Evolutionary conservation across 257 asterid species (phyloP), one percentile per base, ranked within the genome.

Genomic region (Ophiorrhiza pumila): DNA sequence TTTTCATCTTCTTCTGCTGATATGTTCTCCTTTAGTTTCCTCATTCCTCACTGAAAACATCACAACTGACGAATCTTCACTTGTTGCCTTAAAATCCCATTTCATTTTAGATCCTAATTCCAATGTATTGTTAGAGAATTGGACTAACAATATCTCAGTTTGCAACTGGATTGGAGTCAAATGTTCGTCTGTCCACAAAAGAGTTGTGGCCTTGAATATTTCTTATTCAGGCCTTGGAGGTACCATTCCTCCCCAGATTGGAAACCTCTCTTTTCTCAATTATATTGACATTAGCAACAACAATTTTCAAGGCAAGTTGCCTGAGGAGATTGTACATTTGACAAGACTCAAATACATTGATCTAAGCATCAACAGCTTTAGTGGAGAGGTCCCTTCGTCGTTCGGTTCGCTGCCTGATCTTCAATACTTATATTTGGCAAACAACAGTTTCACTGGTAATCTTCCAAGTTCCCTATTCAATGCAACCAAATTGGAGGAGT

Each of bases 331-430:
- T 7, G 11, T 47, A 9, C 53, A 7, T 2, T 39, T 77, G 31
- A 32, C 12, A 7, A 11, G 79, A 32, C 22, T 80, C 34, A 57
- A 66, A 29, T 7, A 22, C 10, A 55, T 83, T 0, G 12, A 46
- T 37, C 27, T 83, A 2, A n/a, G 17, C 2, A 12, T 1, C 55
- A 80, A 83, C 68, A 34, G 1, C 3, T 56, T 83, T 11, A 34
- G 12, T 17, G 87, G 85, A 0, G 35, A 20, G 4, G n/a, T 83
- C 22, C 87, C 85, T 0, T 75, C 68, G 9, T 58, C 65, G 56
- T 15, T 69, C 5, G 65, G 46, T 45, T 52, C 35, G 53, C 49
- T 80, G 34, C 42, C 77, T 4, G 23, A 57, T n/a, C 81, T 77
- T 7, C 74, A 56, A 25, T 7, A 2, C 35, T 61, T 80, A 29